Evolutionary conservation across 345 rosid species (phyloP).

Genomic region (Carallia brachiata): DNA sequence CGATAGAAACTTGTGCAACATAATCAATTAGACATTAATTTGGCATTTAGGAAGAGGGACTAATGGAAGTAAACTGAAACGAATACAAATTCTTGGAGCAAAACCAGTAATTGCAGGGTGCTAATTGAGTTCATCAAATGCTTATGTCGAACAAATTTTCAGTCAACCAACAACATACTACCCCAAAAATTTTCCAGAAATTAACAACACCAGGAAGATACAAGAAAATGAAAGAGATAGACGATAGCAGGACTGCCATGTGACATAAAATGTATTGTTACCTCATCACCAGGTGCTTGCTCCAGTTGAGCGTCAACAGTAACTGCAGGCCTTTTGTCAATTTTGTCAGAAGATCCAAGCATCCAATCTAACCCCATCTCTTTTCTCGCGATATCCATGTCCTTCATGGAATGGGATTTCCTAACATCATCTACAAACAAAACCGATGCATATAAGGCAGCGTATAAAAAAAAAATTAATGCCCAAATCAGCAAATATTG

Average conservation of each 20-base stretch:
- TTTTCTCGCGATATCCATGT: slow-evolving; percentile 55
- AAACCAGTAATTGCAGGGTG: background rate
- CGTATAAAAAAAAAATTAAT: background rate
- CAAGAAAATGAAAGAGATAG: background rate
- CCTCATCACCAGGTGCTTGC: slow-evolving; percentile 55
- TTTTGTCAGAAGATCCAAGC: slow-evolving; percentile 59
- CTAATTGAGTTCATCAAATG: background rate
- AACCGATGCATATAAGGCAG: background rate
- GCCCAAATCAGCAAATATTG: background rate
- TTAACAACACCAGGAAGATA: background rate
- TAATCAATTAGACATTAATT: background rate
- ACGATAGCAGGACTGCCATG: background rate
- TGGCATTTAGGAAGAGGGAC: too few species aligned
- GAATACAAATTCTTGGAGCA: too few species aligned
- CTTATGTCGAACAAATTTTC: background rate
- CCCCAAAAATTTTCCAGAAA: background rate
- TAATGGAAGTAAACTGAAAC: too few species aligned
- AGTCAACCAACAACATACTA: background rate
- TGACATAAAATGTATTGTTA: slow-evolving; percentile 10
- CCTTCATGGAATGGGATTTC: slow-evolving; percentile 22
- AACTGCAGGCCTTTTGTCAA: slow-evolving; percentile 32
- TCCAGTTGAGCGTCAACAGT: slow-evolving; percentile 36
- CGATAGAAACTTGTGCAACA: background rate
- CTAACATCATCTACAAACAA: slow-evolving; percentile 26
- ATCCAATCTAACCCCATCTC: slow-evolving; percentile 86